These are phyloP conservation scores for Erythrophleum ivorense DNA, from an alignment of 331 rosid species.

Conservation along the genomic window DNA sequence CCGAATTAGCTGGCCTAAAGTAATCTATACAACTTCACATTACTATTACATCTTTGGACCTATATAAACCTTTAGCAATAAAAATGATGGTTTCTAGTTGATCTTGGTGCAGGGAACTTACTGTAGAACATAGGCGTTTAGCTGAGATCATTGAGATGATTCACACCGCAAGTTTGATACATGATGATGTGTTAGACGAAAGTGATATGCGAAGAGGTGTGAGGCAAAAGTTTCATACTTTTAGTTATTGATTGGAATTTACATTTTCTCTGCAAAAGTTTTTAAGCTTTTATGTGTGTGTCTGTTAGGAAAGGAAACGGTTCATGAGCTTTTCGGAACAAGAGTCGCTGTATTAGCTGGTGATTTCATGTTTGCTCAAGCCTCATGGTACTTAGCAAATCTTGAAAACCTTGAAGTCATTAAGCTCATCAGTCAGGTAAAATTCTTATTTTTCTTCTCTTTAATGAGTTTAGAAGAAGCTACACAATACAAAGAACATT, in stretches of 20 bases:
- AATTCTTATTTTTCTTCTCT: no score
- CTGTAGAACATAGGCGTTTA: slow-evolving; percentile 76
- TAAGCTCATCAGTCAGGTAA: no score
- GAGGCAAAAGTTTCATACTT: slow-evolving; percentile 9
- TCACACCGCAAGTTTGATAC: slow-evolving; percentile 96
- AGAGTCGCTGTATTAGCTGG: slow-evolving; percentile 98
- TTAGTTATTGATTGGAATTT: background rate
- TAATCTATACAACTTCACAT: background rate
- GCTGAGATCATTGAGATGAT: slow-evolving; percentile 98
- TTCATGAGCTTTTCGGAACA: slow-evolving; percentile 91
- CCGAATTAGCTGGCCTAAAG: slow-evolving; percentile 75
- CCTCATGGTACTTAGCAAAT: slow-evolving; percentile 96
- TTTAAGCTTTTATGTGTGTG: slow-evolving; percentile 17
- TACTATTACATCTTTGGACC: no score
- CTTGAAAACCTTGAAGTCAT: slow-evolving; percentile 94
- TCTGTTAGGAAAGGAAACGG: slow-evolving; percentile 78
- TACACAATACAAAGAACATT: no score
- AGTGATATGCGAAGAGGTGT: slow-evolving; percentile 85
- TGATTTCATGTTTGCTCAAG: slow-evolving; percentile 98
- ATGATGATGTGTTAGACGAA: slow-evolving; percentile 91
- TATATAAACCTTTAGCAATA: no score
- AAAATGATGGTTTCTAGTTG: no score
- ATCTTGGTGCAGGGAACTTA: slow-evolving; percentile 65
- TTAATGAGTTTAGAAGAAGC: no score
- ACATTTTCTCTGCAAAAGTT: slow-evolving; percentile 8